Conservation (phyloP, 495 filamentous ascomycete genomes). For the Tirmania nivea region DNA sequence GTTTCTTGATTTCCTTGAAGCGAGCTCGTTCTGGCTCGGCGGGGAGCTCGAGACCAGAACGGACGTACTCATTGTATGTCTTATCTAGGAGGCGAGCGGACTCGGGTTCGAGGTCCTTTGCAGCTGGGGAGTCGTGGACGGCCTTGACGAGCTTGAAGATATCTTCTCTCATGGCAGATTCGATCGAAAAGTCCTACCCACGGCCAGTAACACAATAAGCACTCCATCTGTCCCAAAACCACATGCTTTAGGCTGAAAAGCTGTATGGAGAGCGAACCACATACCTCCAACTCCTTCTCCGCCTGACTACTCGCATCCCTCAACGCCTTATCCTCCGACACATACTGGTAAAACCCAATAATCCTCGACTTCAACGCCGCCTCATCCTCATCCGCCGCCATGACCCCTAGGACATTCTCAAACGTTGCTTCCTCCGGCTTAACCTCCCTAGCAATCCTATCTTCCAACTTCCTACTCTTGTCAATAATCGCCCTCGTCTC, state of each 20-base stretch:
- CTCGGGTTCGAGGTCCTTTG: conserved; percentile 26
- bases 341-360: conserved; percentile 54
- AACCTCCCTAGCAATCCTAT: conserved; percentile 50
- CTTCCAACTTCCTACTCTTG: conserved; percentile 42
- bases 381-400: conserved; percentile 45
- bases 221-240: not conserved
- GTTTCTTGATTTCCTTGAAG: conserved; percentile 44
- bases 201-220: not conserved
- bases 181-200: conserved; percentile 30
- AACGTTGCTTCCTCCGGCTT: conserved; percentile 44
- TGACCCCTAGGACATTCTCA: conserved; percentile 37
- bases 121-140: conserved; percentile 27
- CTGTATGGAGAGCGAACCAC: not conserved
- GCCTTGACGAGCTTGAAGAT: conserved; percentile 36
- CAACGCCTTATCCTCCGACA: conserved; percentile 44
- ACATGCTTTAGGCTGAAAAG: not conserved
- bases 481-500: conserved; percentile 59
- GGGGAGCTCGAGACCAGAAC: conserved; percentile 33
- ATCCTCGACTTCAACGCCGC: conserved; percentile 29
- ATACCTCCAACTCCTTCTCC: conserved; percentile 33
- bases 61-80: conserved; percentile 35
- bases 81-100: conserved; percentile 33
- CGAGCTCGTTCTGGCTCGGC: conserved; percentile 29
- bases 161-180: conserved; percentile 39
- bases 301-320: conserved; percentile 40